Percentiles rank a stretch among this genome's conserved stretches.
Conservation (phyloP, 2,329 filamentous ascomycete species). For the Ceratocystis eucalypticola region DNA sequence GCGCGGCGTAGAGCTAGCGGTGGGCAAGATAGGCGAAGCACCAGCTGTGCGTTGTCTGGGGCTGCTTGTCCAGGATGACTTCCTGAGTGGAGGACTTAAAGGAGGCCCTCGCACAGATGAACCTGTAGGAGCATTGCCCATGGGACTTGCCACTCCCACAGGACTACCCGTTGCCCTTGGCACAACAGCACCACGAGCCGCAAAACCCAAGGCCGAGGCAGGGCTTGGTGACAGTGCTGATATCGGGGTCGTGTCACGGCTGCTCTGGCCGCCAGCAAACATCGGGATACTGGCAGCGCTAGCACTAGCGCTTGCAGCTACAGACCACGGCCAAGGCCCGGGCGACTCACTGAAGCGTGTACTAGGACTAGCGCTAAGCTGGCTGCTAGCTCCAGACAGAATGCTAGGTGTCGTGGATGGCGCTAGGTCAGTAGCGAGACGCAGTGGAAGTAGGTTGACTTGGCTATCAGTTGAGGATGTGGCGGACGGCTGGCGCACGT, state of each 20-base stretch:
- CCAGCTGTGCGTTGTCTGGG: slow-evolving; percentile 42
- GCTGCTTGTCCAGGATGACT: slow-evolving; percentile 28
- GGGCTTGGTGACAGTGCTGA: slow-evolving; percentile 66
- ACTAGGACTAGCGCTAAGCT: slow-evolving; percentile 56
- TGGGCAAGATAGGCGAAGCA: slow-evolving; percentile 48
- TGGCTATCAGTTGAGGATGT: slow-evolving; percentile 5
- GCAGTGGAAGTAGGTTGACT: slow-evolving; percentile 33
- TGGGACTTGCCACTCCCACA: neutral
- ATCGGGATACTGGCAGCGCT: slow-evolving; percentile 4
- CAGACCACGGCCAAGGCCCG: slow-evolving; percentile 31
- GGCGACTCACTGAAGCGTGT: slow-evolving; percentile 63
- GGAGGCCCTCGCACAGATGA: slow-evolving; percentile 28
- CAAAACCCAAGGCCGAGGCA: slow-evolving; percentile 35
- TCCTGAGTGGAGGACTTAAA: neutral
- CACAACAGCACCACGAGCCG: slow-evolving; percentile 12
- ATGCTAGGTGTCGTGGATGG: slow-evolving; percentile 51
- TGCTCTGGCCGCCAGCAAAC: slow-evolving; percentile 42
- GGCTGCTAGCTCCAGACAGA: slow-evolving; percentile 47
- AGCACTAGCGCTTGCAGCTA: slow-evolving; percentile 5
- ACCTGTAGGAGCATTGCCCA: neutral
- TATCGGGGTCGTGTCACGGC: slow-evolving; percentile 64
- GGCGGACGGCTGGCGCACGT: slow-evolving; percentile 11
- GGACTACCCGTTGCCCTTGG: neutral
- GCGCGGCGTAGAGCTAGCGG: slow-evolving; percentile 25
- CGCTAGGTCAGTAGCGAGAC: slow-evolving; percentile 48